phyloP scores from a whole-genome alignment of 2,329 filamentous ascomycete species.

The Diplodia sapinea region DNA sequence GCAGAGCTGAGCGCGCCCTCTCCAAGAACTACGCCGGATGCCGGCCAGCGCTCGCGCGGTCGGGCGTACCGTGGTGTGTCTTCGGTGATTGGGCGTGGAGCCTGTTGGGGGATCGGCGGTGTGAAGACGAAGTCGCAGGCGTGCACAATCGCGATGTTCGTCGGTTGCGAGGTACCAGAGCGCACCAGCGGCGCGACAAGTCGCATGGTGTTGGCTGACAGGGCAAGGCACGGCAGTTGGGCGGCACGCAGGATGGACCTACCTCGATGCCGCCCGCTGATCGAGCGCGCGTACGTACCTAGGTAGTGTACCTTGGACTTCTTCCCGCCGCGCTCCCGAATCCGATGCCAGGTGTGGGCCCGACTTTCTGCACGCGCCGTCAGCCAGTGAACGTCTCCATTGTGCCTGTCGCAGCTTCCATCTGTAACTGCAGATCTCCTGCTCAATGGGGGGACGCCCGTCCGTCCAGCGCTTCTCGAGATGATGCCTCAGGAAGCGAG shows the following conservation, averaged over 20 bases:
- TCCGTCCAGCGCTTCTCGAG: not conserved
- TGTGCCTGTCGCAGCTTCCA: conserved; percentile 19
- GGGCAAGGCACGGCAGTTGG: conserved; percentile 18
- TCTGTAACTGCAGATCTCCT: conserved; percentile 27
- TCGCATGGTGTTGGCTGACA: conserved; percentile 11
- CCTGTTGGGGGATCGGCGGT: conserved; percentile 26
- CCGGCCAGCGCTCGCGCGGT: conserved; percentile 16
- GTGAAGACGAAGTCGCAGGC: not conserved
- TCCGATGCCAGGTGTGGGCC: not conserved
- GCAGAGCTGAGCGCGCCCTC: conserved; percentile 23
- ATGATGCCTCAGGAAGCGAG: conserved; percentile 30
- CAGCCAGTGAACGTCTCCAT: conserved; percentile 9
- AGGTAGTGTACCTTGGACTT: conserved; percentile 1
- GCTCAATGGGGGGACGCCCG: conserved; percentile 7
- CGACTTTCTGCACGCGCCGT: conserved; percentile 26
- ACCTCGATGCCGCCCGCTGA: conserved; percentile 8
- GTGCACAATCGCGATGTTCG: conserved; percentile 2
- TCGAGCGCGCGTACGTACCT: conserved; percentile 13
- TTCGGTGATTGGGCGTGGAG: conserved; percentile 30
- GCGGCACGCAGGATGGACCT: conserved; percentile 12
- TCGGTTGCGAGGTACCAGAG: not conserved
- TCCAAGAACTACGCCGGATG: conserved; percentile 6
- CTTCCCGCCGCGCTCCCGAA: conserved; percentile 15
- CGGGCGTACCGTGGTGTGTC: conserved; percentile 28
- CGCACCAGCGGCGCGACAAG: conserved; percentile 14